Percentiles rank a stretch among this genome's conserved stretches.
Conservation (phyloP, 257 asterid genomes). For the Lavandula angustifolia region DNA sequence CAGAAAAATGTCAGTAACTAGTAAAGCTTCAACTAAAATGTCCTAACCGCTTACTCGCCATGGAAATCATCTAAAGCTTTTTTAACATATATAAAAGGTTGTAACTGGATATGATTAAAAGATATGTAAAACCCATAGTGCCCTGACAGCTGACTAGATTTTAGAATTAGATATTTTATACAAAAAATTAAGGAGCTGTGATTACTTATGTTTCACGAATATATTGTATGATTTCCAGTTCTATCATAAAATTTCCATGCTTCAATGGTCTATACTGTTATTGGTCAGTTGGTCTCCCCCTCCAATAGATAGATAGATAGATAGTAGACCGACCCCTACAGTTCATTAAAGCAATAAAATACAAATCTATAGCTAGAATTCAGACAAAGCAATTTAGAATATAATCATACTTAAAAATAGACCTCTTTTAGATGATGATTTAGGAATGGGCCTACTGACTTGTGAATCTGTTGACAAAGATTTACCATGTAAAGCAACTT, state of each 20-base stretch:
- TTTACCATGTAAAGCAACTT: slow-evolving; percentile 17
- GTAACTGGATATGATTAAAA: neutral
- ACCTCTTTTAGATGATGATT: slow-evolving; percentile 59
- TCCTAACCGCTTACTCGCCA: slow-evolving; percentile 10
- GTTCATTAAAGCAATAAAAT: neutral
- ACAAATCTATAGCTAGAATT: neutral
- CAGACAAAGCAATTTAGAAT: neutral
- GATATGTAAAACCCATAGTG: neutral
- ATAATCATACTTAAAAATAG: slow-evolving; percentile 4
- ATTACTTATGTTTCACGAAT: neutral
- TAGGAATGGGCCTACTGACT: slow-evolving; percentile 25
- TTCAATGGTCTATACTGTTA: no score
- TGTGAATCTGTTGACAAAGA: slow-evolving; percentile 34
- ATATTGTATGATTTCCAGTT: slow-evolving; percentile 12
- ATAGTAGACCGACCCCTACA: no score
- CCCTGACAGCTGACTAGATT: neutral
- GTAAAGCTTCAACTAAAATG: neutral
- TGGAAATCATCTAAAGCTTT: neutral
- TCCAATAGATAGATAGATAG: no score
- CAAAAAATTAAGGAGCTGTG: neutral
- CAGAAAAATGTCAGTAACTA: neutral
- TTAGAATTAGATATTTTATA: neutral
- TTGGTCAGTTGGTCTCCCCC: no score
- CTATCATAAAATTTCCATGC: neutral
- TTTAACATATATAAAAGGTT: neutral